These are phyloP conservation scores for Gremmenia infestans DNA, from an alignment of 2,329 filamentous ascomycete species.

Conservation along the genomic window DNA sequence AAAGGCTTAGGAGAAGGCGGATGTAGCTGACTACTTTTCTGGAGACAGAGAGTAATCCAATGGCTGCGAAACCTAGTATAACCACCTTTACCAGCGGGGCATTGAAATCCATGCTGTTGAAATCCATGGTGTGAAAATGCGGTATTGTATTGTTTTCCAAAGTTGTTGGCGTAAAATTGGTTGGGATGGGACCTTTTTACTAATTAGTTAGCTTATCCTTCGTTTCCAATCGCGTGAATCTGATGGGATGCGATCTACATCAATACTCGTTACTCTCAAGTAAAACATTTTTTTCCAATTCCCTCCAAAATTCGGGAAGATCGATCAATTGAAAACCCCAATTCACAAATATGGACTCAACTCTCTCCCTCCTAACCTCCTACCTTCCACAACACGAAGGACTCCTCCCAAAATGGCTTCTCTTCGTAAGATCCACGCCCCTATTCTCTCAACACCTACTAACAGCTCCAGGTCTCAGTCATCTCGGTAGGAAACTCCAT, in stretches of 20 bases:
- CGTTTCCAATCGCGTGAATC: not conserved
- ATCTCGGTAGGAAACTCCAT: constrained; percentile 80
- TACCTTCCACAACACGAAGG: constrained; percentile 37
- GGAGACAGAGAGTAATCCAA: constrained; percentile 56
- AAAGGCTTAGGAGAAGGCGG: constrained; percentile 60
- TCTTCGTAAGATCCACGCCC: constrained; percentile 43
- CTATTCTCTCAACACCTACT: not conserved
- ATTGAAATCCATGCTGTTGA: constrained; percentile 16
- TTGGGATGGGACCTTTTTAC: not conserved
- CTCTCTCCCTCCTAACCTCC: constrained; percentile 16
- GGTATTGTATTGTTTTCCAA: not conserved
- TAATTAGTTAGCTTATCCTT: not conserved
- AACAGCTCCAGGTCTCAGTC: constrained; percentile 61
- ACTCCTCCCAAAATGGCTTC: constrained; percentile 59
- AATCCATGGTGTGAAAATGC: not conserved
- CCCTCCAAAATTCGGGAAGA: not conserved
- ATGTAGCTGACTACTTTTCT: constrained; percentile 54
- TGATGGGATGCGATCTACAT: not conserved
- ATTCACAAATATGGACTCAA: constrained; percentile 11
- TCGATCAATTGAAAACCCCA: not conserved
- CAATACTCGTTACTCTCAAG: no score
- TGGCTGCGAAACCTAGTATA: constrained; percentile 34
- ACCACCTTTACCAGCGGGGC: constrained; percentile 17
- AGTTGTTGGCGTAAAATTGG: not conserved
- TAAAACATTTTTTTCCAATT: no score